These are phyloP conservation scores for Calocybe indica DNA, from an alignment of 768 basidiomycete species.

Conservation along the genomic window DNA sequence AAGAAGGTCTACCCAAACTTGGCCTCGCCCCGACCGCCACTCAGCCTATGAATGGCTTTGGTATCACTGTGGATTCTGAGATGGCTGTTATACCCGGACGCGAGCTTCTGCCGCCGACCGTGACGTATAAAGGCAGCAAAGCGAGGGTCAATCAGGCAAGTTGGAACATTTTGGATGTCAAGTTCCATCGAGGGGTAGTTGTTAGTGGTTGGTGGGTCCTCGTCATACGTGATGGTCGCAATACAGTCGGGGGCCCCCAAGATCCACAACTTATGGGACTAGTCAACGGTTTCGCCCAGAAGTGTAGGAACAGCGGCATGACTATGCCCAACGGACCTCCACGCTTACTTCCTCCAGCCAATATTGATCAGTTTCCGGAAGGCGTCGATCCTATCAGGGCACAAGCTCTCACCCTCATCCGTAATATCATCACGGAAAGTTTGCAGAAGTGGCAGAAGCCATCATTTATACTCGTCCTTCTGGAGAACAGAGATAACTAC, in stretches of 20 bases:
- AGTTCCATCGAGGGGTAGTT: slow-evolving; percentile 51
- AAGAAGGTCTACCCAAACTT: slow-evolving; percentile 50
- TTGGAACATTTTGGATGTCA: slow-evolving; percentile 75
- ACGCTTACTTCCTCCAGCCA: slow-evolving; percentile 25
- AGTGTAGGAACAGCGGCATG: slow-evolving; percentile 60
- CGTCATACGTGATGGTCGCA: slow-evolving; percentile 46
- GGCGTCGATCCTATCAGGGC: slow-evolving; percentile 29
- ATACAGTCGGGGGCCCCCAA: slow-evolving; percentile 28
- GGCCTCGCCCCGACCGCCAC: slow-evolving; percentile 36
- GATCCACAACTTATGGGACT: slow-evolving; percentile 39
- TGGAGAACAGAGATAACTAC: slow-evolving; percentile 62
- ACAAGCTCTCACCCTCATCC: slow-evolving; percentile 32
- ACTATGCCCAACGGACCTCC: slow-evolving; percentile 30
- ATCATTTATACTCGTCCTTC: slow-evolving; percentile 62
- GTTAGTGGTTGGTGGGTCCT: slow-evolving; percentile 64
- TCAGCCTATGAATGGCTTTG: slow-evolving; percentile 48
- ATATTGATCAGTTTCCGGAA: slow-evolving; percentile 17
- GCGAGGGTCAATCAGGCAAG: slow-evolving; percentile 49
- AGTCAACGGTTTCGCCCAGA: slow-evolving; percentile 46
- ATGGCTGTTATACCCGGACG: slow-evolving; percentile 66
- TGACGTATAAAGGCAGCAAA: slow-evolving; percentile 48
- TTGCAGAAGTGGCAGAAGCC: slow-evolving; percentile 34
- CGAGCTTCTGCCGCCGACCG: slow-evolving; percentile 50
- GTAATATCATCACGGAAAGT: slow-evolving; percentile 28
- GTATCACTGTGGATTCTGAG: slow-evolving; percentile 43